Base-by-base conservation (phyloP, 192 early-diverging fungal genomes). In the Backusella liffmaniae region DNA sequence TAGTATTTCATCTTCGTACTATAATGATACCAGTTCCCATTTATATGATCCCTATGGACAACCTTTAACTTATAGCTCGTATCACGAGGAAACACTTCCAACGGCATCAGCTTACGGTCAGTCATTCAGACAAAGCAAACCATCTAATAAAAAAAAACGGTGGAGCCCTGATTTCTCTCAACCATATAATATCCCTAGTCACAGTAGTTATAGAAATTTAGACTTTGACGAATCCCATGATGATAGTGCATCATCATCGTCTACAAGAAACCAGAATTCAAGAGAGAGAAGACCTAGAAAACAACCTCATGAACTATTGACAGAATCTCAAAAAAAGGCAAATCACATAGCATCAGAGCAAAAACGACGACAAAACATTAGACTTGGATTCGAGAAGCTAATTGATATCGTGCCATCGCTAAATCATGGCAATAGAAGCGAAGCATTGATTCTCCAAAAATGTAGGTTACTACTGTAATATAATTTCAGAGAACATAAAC, bases 341-440 rank as follows among this genome's bases (percentile, higher is more conserved):
- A 94, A 94, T 76, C 93, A 95, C 83, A 95, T 95, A 77, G 91
- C 88, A 4, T 91, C 90, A 15, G 93, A 95, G 78, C 91, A 95
- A 79, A 90, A 92, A 76, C 89, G 93, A 67, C 86, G 93, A 35
- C 87, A 91, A 51, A 92, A 94, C 79, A 95, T 95, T 74, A 86
- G 89, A 42, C 77, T 83, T 16, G 93, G 93, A 26, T 93, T 92
- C 81, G 91, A 92, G 73, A 84, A 91, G 77, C 89, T 95, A 65
- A 87, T 90, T 41, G 88, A 88, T 67, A 84, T 91, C 39, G 91
- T 94, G 29, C 91, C 92, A 21, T 85, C 84, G 4, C 77, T 94
- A 66, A 88, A 88, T 34, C 88, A 88, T 23, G 86, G 85, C 16
- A 91, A 92, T 76, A 82, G 88, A 34, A 88, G 85, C 73, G 91